phyloP scores from a whole-genome alignment of 768 basidiomycete genomes.

The Neoboletus magnificus region DNA sequence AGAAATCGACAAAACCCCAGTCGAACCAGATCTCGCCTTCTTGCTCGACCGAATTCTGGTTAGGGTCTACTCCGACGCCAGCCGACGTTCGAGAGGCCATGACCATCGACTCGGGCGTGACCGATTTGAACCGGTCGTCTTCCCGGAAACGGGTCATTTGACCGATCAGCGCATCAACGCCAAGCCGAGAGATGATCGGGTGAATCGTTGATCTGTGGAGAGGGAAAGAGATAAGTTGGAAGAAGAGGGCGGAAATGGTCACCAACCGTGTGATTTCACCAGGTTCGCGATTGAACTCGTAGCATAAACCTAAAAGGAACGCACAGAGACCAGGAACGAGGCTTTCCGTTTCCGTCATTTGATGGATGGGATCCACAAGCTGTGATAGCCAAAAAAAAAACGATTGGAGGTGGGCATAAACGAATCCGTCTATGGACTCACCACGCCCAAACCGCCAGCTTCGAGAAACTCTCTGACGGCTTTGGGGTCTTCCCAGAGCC shows the following conservation, averaged over 20 bases:
- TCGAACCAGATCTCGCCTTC: slow-evolving; percentile 96
- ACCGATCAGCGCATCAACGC: slow-evolving; percentile 83
- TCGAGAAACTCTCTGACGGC: slow-evolving; percentile 88
- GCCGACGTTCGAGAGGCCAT: slow-evolving; percentile 42
- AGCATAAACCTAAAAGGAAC: slow-evolving; percentile 90
- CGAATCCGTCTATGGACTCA: slow-evolving; percentile 40
- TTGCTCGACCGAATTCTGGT: slow-evolving; percentile 35
- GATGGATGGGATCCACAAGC: slow-evolving; percentile 95
- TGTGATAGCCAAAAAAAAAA: slow-evolving; percentile 26
- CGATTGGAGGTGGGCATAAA: neutral
- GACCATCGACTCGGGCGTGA: slow-evolving; percentile 83
- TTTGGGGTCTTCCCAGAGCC: slow-evolving; percentile 95
- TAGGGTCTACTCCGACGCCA: neutral
- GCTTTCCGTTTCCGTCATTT: slow-evolving; percentile 79
- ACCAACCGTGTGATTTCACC: slow-evolving; percentile 90
- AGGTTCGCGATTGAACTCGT: slow-evolving; percentile 94
- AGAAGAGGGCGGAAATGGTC: neutral
- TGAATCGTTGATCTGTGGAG: slow-evolving; percentile 72
- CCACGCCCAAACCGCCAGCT: slow-evolving; percentile 86
- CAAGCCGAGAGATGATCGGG: slow-evolving; percentile 86
- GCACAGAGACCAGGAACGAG: slow-evolving; percentile 87
- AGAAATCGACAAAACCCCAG: slow-evolving; percentile 97
- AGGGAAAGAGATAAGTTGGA: too few relatives aligned
- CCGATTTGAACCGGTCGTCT: slow-evolving; percentile 87
- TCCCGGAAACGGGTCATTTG: slow-evolving; percentile 86